Conservation (phyloP, 1,284 basidiomycete genomes). For the Trichosporon coremiiforme region DNA sequence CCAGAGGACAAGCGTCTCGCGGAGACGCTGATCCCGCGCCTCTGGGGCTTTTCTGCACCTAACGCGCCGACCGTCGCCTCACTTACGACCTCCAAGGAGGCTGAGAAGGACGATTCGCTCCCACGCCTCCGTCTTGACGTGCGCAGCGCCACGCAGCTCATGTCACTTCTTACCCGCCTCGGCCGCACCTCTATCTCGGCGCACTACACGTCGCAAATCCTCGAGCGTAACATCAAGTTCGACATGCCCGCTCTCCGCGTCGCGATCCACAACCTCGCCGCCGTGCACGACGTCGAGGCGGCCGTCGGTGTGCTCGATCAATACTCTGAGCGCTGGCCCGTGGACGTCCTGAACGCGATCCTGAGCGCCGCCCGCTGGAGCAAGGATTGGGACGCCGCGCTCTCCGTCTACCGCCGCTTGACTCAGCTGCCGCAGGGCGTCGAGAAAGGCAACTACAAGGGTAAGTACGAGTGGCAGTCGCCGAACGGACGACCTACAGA, state of each 20-base stretch:
- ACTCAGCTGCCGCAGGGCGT: conserved; percentile 33
- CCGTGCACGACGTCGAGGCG: conserved; percentile 30
- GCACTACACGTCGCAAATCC: conserved; percentile 35
- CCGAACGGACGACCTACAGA: conserved; percentile 34
- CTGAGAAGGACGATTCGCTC: conserved; percentile 18
- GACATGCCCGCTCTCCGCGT: conserved; percentile 31
- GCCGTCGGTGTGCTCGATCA: conserved; percentile 35
- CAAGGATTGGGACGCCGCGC: conserved; percentile 41
- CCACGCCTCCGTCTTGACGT: conserved; percentile 31
- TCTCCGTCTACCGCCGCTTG: conserved; percentile 41
- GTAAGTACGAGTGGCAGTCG: conserved; percentile 24
- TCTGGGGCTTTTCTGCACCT: conserved; percentile 41
- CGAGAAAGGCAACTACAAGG: conserved; percentile 22
- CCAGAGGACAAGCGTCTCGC: conserved; percentile 42
- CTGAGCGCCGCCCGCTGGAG: conserved; percentile 43
- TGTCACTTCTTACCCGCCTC: conserved; percentile 30
- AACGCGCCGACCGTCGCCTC: conserved; percentile 30
- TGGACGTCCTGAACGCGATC: conserved; percentile 33
- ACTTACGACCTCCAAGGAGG: background rate
- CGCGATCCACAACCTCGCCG: conserved; percentile 24
- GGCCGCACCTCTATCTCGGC: conserved; percentile 26
- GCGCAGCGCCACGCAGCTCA: conserved; percentile 33
- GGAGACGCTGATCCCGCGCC: conserved; percentile 35
- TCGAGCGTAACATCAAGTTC: conserved; percentile 27
- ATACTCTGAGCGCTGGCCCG: conserved; percentile 41